These are phyloP conservation scores for Prunus davidiana DNA, from an alignment of 306 rosid species.

Conservation along the genomic window DNA sequence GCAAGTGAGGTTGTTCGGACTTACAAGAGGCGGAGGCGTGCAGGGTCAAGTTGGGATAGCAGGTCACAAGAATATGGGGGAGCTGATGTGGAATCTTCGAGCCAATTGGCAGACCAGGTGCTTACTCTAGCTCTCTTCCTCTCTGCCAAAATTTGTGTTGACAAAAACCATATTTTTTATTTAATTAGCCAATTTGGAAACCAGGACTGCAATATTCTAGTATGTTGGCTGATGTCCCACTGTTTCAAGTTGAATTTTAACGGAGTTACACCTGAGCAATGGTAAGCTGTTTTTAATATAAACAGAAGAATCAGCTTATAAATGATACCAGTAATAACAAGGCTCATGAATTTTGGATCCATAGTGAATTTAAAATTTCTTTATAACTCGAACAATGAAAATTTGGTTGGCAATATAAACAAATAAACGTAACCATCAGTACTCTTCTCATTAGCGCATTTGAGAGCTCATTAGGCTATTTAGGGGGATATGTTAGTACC, in stretches of 20 bases:
- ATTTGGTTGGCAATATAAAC: background rate
- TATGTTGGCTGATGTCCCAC: background rate
- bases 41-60: constrained; percentile 42
- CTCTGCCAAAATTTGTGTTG: constrained; percentile 2
- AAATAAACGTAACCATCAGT: background rate
- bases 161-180: background rate
- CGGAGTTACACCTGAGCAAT: background rate
- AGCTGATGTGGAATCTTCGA: constrained; percentile 34
- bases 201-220: background rate
- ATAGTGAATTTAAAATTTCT: background rate
- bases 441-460: background rate
- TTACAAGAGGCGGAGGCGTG: constrained; percentile 79
- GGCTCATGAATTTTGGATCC: background rate
- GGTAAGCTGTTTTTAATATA: background rate
- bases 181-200: background rate
- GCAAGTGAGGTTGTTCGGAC: constrained; percentile 46
- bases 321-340: too few species aligned
- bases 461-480: background rate
- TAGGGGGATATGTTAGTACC: background rate
- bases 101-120: constrained; percentile 50
- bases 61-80: constrained; percentile 39
- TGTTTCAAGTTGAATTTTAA: constrained; percentile 5
- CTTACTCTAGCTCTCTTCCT: constrained; percentile 17
- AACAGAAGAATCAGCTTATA: background rate
- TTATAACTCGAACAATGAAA: background rate